Evolutionary conservation across 2,329 filamentous ascomycete genomes (phyloP).

Genomic region (Fusarium sp.): DNA sequence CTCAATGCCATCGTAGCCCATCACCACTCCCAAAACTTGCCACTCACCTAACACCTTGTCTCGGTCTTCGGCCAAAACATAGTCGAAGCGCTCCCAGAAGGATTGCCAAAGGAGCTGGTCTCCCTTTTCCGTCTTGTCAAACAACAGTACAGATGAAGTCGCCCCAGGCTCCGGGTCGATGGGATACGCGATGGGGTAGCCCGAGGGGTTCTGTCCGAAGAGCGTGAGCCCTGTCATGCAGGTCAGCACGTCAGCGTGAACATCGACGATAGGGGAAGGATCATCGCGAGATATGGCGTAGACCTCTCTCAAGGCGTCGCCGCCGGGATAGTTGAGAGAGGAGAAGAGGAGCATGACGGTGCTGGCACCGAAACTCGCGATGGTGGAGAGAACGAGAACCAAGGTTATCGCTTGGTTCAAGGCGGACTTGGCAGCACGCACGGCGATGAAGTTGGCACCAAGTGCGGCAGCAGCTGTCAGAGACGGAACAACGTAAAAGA

Average conservation of each 20-base stretch:
- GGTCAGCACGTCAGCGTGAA: constrained; percentile 74
- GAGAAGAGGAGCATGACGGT: constrained; percentile 80
- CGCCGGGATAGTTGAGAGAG: constrained; percentile 93
- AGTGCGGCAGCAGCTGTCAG: constrained; percentile 83
- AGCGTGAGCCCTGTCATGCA: constrained; percentile 80
- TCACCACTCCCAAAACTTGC: constrained; percentile 67
- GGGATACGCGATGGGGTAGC: constrained; percentile 50
- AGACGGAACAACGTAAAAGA: constrained; percentile 87
- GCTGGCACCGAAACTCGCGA: constrained; percentile 70
- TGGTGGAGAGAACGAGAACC: constrained; percentile 68
- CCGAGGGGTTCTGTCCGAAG: constrained; percentile 65
- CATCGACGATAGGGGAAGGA: constrained; percentile 48
- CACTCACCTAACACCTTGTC: constrained; percentile 61
- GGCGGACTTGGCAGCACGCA: constrained; percentile 69
- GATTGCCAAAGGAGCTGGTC: constrained; percentile 55
- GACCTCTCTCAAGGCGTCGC: constrained; percentile 75
- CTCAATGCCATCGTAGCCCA: constrained; percentile 70
- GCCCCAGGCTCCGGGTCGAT: constrained; percentile 26
- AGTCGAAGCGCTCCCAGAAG: constrained; percentile 76
- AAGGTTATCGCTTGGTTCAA: constrained; percentile 67
- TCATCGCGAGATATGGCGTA: constrained; percentile 49
- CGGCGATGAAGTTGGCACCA: constrained; percentile 77
- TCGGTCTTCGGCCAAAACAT: constrained; percentile 68
- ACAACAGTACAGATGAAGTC: constrained; percentile 50
- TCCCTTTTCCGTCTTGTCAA: constrained; percentile 72